Conservation (phyloP, 1,284 basidiomycete genomes). For the Schizophyllum amplum region DNA sequence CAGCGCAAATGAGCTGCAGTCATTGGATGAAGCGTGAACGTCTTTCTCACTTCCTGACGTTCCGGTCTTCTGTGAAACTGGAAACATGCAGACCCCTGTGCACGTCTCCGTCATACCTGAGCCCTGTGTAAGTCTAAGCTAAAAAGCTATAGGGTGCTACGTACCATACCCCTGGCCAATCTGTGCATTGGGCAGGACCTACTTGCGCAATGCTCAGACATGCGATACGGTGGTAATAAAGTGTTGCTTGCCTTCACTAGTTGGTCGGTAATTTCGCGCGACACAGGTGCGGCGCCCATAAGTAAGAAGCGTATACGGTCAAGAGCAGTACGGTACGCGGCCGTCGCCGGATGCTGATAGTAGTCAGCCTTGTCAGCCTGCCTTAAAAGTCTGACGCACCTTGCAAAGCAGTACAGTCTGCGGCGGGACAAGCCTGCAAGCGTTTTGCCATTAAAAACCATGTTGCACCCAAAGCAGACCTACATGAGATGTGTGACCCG, state of each 20-base stretch:
- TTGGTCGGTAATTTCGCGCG: slow-evolving; percentile 3
- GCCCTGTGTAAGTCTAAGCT: too few species aligned
- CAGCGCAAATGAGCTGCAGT: not conserved
- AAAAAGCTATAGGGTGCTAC: too few species aligned
- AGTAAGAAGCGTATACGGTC: slow-evolving; percentile 51
- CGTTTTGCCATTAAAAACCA: slow-evolving; percentile 4
- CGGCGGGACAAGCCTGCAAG: slow-evolving; percentile 42
- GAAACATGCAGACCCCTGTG: slow-evolving; percentile 36
- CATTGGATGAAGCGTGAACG: not conserved
- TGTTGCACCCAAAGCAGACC: slow-evolving; percentile 15
- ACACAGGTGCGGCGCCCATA: slow-evolving; percentile 19
- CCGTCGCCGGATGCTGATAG: slow-evolving; percentile 54
- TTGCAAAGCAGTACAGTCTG: slow-evolving; percentile 67
- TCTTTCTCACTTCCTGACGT: slow-evolving; percentile 38
- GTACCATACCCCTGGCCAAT: slow-evolving; percentile 69
- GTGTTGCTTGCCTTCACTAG: slow-evolving; percentile 56
- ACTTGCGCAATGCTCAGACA: slow-evolving; percentile 39
- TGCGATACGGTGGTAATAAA: slow-evolving; percentile 63
- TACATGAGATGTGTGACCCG: slow-evolving; percentile 60
- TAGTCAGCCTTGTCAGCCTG: not conserved
- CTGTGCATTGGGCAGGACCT: slow-evolving; percentile 47
- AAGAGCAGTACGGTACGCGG: slow-evolving; percentile 50
- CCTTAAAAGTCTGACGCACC: slow-evolving; percentile 24
- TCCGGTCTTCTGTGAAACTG: slow-evolving; percentile 39
- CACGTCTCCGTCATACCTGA: slow-evolving; percentile 44